Percentiles rank a stretch among this genome's conserved stretches.
Evolutionary conservation across 805 yeast species (phyloP).

Genomic region (Yamadazyma endophytica): DNA sequence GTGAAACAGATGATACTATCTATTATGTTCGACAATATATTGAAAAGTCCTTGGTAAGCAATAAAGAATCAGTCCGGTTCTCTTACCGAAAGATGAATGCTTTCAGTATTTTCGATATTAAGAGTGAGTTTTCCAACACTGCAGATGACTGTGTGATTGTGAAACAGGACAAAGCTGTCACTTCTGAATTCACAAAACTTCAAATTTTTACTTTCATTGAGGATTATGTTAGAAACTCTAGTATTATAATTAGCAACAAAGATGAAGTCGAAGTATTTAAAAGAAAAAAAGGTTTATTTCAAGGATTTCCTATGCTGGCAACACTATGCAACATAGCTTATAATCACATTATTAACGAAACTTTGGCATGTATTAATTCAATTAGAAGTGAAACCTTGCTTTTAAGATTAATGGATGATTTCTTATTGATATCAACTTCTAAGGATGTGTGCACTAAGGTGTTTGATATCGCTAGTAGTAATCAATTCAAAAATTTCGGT

Average conservation of each 20-base stretch:
- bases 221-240: constrained; percentile 52
- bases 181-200: constrained; percentile 32
- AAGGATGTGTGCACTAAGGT: constrained; percentile 16
- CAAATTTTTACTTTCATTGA: constrained; percentile 45
- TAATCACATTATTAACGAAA: constrained; percentile 51
- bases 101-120: too few species aligned
- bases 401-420: constrained; percentile 80
- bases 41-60: constrained; percentile 9
- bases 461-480: constrained; percentile 14
- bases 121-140: too few species aligned
- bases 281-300: constrained; percentile 73
- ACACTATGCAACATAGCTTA: constrained; percentile 71
- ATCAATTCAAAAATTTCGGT: constrained; percentile 23
- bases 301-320: constrained; percentile 77
- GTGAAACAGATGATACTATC: constrained; percentile 13
- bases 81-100: neutral
- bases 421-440: constrained; percentile 59
- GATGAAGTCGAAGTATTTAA: constrained; percentile 25
- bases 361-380: constrained; percentile 14
- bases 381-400: constrained; percentile 20
- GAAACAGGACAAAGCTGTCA: too few species aligned
- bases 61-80: neutral
- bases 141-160: too few species aligned
- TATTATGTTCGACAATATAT: constrained; percentile 18
- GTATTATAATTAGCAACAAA: constrained; percentile 32